Evolutionary conservation across 2,329 filamentous ascomycete genomes (phyloP).

Genomic region (Cladosporium halotolerans): DNA sequence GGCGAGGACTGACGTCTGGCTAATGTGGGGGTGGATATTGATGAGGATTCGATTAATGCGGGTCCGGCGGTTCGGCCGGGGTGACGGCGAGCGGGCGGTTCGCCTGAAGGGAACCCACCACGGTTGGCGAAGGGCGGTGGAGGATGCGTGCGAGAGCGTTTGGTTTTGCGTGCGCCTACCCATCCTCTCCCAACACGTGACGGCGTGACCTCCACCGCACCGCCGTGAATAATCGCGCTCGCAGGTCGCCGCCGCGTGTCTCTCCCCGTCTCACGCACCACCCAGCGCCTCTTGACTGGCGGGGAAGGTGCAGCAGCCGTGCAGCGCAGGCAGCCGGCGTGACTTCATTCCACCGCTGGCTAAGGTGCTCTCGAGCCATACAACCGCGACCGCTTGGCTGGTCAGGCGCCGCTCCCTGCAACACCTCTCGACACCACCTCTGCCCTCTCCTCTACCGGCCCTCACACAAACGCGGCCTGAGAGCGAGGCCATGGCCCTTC

Average conservation of each 20-base stretch:
- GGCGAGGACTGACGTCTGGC: background rate
- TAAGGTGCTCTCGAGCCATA: background rate
- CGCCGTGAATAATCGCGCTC: too few species aligned
- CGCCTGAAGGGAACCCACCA: too few species aligned
- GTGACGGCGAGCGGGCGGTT: too few species aligned
- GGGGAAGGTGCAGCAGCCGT: constrained; percentile 3
- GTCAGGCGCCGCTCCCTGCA: constrained; percentile 4
- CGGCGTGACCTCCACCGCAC: too few species aligned
- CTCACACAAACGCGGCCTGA: background rate
- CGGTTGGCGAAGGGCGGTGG: too few species aligned
- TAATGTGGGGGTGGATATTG: background rate
- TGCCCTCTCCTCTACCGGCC: background rate
- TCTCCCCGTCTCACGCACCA: too few species aligned
- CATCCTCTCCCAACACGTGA: too few species aligned
- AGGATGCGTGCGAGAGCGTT: too few species aligned
- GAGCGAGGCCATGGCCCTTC: constrained; percentile 8
- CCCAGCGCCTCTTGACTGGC: background rate
- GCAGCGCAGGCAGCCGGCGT: background rate
- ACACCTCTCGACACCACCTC: background rate
- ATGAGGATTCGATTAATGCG: too few species aligned
- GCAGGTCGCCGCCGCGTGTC: too few species aligned
- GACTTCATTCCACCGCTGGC: constrained; percentile 2
- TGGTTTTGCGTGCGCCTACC: too few species aligned
- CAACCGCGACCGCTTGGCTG: background rate
- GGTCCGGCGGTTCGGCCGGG: too few species aligned